Conservation (phyloP, 225 moss, liverwort and hornwort genomes). For the Asterella californica region DNA sequence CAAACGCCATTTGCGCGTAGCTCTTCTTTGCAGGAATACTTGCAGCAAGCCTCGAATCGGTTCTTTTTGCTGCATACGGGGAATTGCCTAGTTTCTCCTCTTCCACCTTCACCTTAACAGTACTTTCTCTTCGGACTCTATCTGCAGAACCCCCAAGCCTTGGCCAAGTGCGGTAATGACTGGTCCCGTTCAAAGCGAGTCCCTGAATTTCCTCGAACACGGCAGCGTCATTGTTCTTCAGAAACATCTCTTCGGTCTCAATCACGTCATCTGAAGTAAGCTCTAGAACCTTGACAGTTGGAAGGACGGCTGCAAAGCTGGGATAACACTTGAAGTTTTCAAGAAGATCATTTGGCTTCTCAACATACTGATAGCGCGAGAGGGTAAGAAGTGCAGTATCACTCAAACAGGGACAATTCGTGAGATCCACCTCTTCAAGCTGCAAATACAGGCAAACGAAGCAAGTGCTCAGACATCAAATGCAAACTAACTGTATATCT, state of each 20-base stretch:
- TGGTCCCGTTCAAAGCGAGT: conserved; percentile 33
- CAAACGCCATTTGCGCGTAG: conserved; percentile 38
- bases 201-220: conserved; percentile 48
- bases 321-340: conserved; percentile 47
- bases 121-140: conserved; percentile 29
- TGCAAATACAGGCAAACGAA: conserved; percentile 9
- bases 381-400: conserved; percentile 76
- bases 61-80: conserved; percentile 22
- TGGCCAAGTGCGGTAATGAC: conserved; percentile 39
- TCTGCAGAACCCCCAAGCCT: conserved; percentile 29
- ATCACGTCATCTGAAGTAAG: conserved; percentile 26
- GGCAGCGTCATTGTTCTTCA: conserved; percentile 41
- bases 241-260: conserved; percentile 41
- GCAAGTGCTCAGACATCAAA: neutral
- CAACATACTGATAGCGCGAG: conserved; percentile 72
- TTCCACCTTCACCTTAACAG: conserved; percentile 30
- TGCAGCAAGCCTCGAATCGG: conserved; percentile 19
- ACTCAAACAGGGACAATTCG: conserved; percentile 41
- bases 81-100: conserved; percentile 35
- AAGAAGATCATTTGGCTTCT: conserved; percentile 43
- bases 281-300: conserved; percentile 16
- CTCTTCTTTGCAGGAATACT: conserved; percentile 29
- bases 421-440: conserved; percentile 48
- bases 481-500: neutral
- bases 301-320: conserved; percentile 27